Base-by-base conservation (phyloP, 140 eudicot species). In the Oenanthe javanica region DNA sequence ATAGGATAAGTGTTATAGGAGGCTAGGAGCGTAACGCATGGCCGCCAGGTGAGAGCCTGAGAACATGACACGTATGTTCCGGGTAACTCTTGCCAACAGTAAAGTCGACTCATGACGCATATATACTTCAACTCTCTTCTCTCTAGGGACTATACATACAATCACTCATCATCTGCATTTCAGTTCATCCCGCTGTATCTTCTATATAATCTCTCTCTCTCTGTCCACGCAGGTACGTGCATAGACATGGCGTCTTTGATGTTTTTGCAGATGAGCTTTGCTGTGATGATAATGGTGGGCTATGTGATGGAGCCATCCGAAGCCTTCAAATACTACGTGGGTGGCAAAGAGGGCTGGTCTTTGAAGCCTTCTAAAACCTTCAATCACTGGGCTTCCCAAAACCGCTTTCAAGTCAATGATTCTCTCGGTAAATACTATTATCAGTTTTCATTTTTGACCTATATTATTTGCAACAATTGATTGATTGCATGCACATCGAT, bases 341-440 rank as follows among this genome's bases (percentile, higher is more conserved):
- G 73, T 67, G 73, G 73, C 46, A 67, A 67, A 67, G 73, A 67
- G 0, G 46, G 73, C 9, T 67, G 73, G 73, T 67, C 73, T 67
- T 5, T 67, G 46, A 67, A 31, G 73, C 73, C 73, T 36, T 67
- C 73, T 31, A 36, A 67, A 13, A 31, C 42, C 73, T 67, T 67
- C 73, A 67, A 67, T 14, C 73, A 67, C 73, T 67, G 73, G 73
- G 73, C 73, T 67, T 31, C 45, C 4, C 73, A 10, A 0, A 67
- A 67, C 45, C 72, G 72, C 72, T 67, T 67, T 13, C 73, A 67
- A 67, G 73, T 67, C 46, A 8, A 67, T 13, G 73, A 67, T 67
- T 67, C 73, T 67, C 45, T 67, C 42, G 15, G 73, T 67, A 67
- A 11, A 42, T 42, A 42, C 45, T 42, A 42, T 42, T 64, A 4